Base-by-base conservation (phyloP, 352 stramenopile genomes). In the Phytophthora macrochlamydospora region DNA sequence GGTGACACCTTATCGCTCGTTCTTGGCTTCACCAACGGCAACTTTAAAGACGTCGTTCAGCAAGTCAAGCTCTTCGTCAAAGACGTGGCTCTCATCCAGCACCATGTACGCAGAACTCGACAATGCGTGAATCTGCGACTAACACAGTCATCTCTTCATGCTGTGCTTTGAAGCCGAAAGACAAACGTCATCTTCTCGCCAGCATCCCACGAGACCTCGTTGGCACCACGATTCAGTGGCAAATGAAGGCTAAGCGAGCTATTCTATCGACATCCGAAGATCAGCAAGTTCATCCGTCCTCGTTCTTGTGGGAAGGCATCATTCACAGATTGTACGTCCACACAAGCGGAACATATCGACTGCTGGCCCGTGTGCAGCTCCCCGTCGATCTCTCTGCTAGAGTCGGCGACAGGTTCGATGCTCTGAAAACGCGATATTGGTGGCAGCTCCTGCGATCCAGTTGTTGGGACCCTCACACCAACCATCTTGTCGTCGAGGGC, bases 321-420 rank as follows among this genome's bases (percentile, higher is more conserved):
- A 42, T 70, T 31, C 44, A 63, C 24, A 63, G 45, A 29, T 53
- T 65, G 11, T 71, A 71, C 52, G 68, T 75, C 9, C 67, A 71
- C 49, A 68, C 46, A 2, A 71, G 40, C 28, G 62, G 62, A 3
- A 18, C 40, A 32, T 71, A 55, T 35, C 62, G 67, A 28, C 32
- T 75, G 11, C 56, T 69, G 0, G 42, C 50, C 11, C 51, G 67
- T 45, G 46, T 71, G 7, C 56, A 61, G 14, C 61, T 49, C 14
- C 49, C 48, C 7, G 32, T 12, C 11, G 44, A 9, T 7, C 30
- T 55, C 18, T 12, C 48, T 31, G 1, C 6, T 13, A 67, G 24
- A 29, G 18, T 24, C 18, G 18, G 18, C 18, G 18, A 24, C 18
- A 24, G 18, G 18, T 24, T 24, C 18, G 18, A 24, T 24, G 18